Evolutionary conservation across 1,284 basidiomycete species (phyloP), one percentile per base, ranked within the genome.

Genomic region (Pyrrhoderma lamaoense): DNA sequence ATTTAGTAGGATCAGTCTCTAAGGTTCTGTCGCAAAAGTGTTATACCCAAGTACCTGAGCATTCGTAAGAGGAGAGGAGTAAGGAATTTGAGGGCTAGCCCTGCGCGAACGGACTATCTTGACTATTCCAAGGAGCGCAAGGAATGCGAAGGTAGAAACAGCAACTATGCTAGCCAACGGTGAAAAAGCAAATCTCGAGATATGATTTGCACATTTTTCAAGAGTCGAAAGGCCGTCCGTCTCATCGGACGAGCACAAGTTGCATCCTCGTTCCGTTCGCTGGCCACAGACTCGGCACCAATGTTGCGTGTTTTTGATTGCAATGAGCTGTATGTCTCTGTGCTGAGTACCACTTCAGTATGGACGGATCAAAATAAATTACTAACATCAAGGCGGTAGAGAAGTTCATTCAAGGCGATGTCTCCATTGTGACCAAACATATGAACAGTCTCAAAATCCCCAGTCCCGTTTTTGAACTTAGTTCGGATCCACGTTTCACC

Each of bases 381-480:
- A 61, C 68, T n/a, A 59, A 83, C 83, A 73, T 86, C 77, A 53
- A 85, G 74, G 53, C 81, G 79, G 70, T 84, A 80, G 62, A 85
- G 80, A 71, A 92, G 91, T 59, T 86, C 81, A 5, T 80, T 80
- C 57, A 91, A 73, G 37, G 86, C 77, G 58, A 89, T 82, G 60
- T 82, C 85, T 53, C 77, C 70, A 55, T 74, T 71, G 70, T 84
- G 80, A 52, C 77, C 79, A 63, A 85, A 86, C 61, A 79, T 80
- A 61, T 82, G 77, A 62, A 85, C 67, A 54, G 78, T 76, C 60
- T 76, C 63, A 70, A 79, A 82, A 54, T 72, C 73, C 35, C 67
- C 60, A 27, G 88, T 85, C 39, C 89, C 89, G 67, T 93, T 93
- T 71, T 81, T 84, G 80, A 92, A 91, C 67, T 79, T 84, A 74